Evolutionary conservation across 164 flowering plant species (phyloP).

Genomic region (Tetrastigma voinierianum): DNA sequence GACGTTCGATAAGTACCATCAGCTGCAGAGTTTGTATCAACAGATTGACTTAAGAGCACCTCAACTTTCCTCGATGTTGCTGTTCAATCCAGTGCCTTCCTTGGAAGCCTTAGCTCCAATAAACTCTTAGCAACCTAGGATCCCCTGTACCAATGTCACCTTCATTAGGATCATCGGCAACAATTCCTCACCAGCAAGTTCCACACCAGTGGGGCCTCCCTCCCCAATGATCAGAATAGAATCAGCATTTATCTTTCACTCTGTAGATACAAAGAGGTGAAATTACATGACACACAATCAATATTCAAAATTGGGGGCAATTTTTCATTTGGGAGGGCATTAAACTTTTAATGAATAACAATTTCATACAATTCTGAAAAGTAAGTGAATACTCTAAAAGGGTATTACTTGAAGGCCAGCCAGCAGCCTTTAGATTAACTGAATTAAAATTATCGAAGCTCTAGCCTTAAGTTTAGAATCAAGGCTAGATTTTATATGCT

Average conservation of each 20-base stretch:
- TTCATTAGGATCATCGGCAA: conserved; percentile 22
- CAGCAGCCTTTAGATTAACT: no score
- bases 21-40: conserved; percentile 11
- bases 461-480: no score
- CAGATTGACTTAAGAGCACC: conserved; percentile 24
- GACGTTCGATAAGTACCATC: conserved; percentile 22
- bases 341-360: no score
- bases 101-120: conserved; percentile 19
- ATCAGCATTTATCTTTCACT: conserved; percentile 15
- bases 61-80: conserved; percentile 24
- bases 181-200: conserved; percentile 30
- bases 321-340: no score
- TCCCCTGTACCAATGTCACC: conserved; percentile 27
- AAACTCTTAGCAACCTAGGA: conserved; percentile 23
- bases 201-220: conserved; percentile 29
- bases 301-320: no score
- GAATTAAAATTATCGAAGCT: no score
- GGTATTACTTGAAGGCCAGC: no score
- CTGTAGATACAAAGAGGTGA: conserved; percentile 7
- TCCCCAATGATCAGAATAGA: conserved; percentile 26
- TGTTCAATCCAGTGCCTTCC: conserved; percentile 21
- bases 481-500: no score
- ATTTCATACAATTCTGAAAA: no score
- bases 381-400: no score
- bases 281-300: no score